These are phyloP conservation scores for Micractinium conductrix DNA, from an alignment of 139 green algal genomes.

Conservation along the genomic window DNA sequence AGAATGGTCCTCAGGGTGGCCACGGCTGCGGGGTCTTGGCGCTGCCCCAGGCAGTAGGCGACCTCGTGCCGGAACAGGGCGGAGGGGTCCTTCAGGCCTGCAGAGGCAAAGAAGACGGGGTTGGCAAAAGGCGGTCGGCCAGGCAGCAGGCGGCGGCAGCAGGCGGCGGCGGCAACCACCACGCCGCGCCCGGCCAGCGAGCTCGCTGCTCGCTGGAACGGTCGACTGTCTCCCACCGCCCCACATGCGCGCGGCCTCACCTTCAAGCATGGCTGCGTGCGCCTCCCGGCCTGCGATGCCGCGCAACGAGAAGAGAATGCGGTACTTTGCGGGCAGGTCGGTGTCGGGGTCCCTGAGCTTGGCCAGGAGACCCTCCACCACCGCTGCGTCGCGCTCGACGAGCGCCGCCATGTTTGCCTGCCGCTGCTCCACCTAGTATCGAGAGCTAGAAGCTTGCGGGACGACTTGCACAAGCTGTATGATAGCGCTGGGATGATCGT, in stretches of 20 bases:
- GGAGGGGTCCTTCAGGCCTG: conserved; percentile 79
- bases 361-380: conserved; percentile 50
- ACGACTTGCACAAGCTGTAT: too few relatives aligned
- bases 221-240: not conserved
- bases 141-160: not conserved
- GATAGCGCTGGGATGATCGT: too few relatives aligned
- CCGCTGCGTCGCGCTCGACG: conserved; percentile 14
- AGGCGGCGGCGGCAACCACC: not conserved
- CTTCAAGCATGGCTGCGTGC: conserved; percentile 66
- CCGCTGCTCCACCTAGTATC: too few relatives aligned
- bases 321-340: conserved; percentile 77
- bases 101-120: not conserved
- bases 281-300: conserved; percentile 65
- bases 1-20: conserved; percentile 66
- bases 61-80: conserved; percentile 91
- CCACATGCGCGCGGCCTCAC: conserved; percentile 34
- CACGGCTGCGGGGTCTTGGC: conserved; percentile 79
- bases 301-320: conserved; percentile 82
- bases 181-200: too few relatives aligned
- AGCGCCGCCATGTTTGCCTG: conserved; percentile 12
- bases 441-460: too few relatives aligned
- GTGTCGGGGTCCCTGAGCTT: conserved; percentile 64
- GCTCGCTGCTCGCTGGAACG: too few relatives aligned
- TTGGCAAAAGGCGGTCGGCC: not conserved
- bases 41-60: conserved; percentile 90